phyloP scores from a whole-genome alignment of 345 rosid species.

The Aurinia saxatilis region DNA sequence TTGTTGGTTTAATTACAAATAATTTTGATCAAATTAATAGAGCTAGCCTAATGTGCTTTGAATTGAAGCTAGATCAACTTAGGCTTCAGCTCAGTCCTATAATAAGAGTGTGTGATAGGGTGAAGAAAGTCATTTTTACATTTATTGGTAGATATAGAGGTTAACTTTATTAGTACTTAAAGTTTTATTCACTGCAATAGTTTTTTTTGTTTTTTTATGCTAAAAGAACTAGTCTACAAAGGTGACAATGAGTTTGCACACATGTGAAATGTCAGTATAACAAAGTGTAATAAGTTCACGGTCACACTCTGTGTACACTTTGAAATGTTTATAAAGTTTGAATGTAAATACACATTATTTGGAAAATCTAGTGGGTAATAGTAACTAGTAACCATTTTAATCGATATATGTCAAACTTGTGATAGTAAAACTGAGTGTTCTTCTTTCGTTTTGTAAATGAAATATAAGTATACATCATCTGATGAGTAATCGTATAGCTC shows the following conservation, averaged over 20 bases:
- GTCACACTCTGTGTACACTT: too few relatives aligned
- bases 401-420: not conserved
- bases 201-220: too few relatives aligned
- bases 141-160: not conserved
- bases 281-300: not conserved
- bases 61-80: not conserved
- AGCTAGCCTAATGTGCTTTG: not conserved
- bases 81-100: constrained; percentile 1
- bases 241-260: too few relatives aligned
- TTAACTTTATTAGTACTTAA: not conserved
- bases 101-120: not conserved
- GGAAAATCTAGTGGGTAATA: not conserved
- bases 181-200: not conserved
- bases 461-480: too few relatives aligned
- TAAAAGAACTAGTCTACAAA: too few relatives aligned
- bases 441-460: too few relatives aligned
- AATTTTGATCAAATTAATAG: not conserved
- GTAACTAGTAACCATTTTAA: not conserved
- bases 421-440: too few relatives aligned
- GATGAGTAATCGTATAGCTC: too few relatives aligned
- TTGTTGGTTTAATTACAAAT: not conserved
- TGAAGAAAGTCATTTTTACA: not conserved
- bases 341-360: too few relatives aligned
- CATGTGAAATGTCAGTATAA: not conserved
- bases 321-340: too few relatives aligned